Evolutionary conservation across 2,329 filamentous ascomycete genomes (phyloP).

Genomic region (Arachnomyces sp.): DNA sequence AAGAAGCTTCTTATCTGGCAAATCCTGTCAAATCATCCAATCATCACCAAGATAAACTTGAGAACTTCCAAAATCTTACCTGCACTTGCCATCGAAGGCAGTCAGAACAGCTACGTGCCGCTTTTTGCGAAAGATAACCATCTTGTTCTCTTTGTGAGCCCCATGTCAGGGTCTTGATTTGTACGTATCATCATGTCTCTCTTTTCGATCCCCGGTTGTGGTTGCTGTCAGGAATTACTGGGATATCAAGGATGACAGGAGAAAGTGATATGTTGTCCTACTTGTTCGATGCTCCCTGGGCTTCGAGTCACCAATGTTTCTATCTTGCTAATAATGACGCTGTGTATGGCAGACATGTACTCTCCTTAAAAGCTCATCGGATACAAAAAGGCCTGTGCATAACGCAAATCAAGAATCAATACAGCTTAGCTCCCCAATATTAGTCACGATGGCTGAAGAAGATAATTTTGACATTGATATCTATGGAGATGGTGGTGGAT

Average conservation of each 20-base stretch:
- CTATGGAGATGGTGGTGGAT: slow-evolving; percentile 53
- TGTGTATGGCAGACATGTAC: slow-evolving; percentile 37
- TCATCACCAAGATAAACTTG: background rate
- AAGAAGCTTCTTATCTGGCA: background rate
- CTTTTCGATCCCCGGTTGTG: too few species aligned
- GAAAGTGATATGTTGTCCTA: background rate
- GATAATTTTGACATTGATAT: slow-evolving; percentile 66
- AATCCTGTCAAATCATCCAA: too few species aligned
- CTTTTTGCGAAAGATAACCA: slow-evolving; percentile 7
- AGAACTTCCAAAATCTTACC: slow-evolving; percentile 9
- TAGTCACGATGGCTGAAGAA: slow-evolving; percentile 48
- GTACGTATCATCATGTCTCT: slow-evolving; percentile 16
- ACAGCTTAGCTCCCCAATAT: slow-evolving; percentile 13
- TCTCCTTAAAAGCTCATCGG: slow-evolving; percentile 26
- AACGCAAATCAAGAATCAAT: slow-evolving; percentile 29
- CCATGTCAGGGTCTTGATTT: slow-evolving; percentile 12
- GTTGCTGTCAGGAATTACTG: too few species aligned
- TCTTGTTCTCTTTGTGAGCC: slow-evolving; percentile 7
- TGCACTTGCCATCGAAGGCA: slow-evolving; percentile 22
- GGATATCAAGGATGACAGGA: too few species aligned
- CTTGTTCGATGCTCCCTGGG: slow-evolving; percentile 2
- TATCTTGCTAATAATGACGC: slow-evolving; percentile 32
- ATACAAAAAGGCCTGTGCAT: slow-evolving; percentile 31
- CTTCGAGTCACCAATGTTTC: slow-evolving; percentile 9
- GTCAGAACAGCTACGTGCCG: slow-evolving; percentile 12